Percentiles rank a stretch among this genome's conserved stretches.
Conservation (phyloP, 2,329 filamentous ascomycete genomes). For the Chaetoscypha palmicola region DNA sequence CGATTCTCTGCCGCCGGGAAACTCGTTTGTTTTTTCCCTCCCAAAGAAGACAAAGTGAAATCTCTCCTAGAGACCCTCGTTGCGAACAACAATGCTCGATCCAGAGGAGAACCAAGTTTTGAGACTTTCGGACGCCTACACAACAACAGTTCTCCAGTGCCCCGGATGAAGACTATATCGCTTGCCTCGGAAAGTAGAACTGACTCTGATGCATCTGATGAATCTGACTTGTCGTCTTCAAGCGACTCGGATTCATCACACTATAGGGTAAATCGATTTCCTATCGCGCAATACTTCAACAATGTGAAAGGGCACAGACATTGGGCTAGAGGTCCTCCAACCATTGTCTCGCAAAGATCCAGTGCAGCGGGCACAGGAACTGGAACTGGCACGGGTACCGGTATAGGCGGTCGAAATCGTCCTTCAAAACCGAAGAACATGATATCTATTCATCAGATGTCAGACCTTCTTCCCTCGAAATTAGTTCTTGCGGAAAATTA, state of each 20-base stretch:
- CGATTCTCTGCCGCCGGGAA: constrained; percentile 56
- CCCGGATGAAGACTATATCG: constrained; percentile 33
- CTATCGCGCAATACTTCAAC: constrained; percentile 26
- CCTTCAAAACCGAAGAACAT: constrained; percentile 52
- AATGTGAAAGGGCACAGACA: constrained; percentile 17
- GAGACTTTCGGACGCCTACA: constrained; percentile 57
- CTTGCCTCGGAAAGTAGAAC: constrained; percentile 32
- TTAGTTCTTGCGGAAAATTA: constrained; percentile 71
- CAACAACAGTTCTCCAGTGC: constrained; percentile 40
- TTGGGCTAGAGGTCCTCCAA: constrained; percentile 26
- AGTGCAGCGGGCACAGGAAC: constrained; percentile 39
- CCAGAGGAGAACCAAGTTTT: constrained; percentile 47
- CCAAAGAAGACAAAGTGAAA: constrained; percentile 51
- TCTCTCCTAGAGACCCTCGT: constrained; percentile 41
- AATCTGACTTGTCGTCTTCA: constrained; percentile 26
- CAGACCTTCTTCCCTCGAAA: constrained; percentile 69
- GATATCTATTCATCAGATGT: constrained; percentile 66
- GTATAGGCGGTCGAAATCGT: constrained; percentile 32
- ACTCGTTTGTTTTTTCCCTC: constrained; percentile 62
- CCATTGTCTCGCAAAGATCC: constrained; percentile 30
- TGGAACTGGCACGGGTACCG: constrained; percentile 51
- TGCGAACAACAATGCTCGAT: constrained; percentile 40
- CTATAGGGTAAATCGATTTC: constrained; percentile 26
- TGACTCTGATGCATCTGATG: constrained; percentile 33
- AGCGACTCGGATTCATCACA: constrained; percentile 32